Evolutionary conservation across 2,329 filamentous ascomycete genomes (phyloP).

Genomic region (Colletotrichum euphorbiae): DNA sequence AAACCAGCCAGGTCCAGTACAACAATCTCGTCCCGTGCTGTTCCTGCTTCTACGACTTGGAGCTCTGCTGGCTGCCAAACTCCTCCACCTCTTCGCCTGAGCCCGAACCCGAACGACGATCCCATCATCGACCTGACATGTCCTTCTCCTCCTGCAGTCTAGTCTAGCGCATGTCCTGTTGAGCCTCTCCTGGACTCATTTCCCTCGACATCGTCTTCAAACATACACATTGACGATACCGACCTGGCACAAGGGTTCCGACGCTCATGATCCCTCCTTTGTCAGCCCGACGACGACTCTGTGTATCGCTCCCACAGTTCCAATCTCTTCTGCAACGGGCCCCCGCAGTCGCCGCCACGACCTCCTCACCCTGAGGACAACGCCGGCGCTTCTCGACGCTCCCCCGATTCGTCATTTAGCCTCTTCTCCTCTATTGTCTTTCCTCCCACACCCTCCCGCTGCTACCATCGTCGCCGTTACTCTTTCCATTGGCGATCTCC

Average conservation of each 20-base stretch:
- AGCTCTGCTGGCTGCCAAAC: slow-evolving; percentile 12
- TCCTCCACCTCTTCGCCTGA: slow-evolving; percentile 34
- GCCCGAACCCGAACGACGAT: slow-evolving; percentile 37
- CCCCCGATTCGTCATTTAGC: slow-evolving; percentile 26
- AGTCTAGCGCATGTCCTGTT: slow-evolving; percentile 23
- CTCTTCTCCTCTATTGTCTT: slow-evolving; percentile 6
- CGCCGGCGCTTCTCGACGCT: slow-evolving; percentile 33
- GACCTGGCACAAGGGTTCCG: slow-evolving; percentile 8
- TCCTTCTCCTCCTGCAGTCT: slow-evolving; percentile 32
- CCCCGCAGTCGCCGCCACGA: slow-evolving; percentile 37
- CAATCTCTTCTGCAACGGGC: slow-evolving; percentile 39
- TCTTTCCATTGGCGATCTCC: slow-evolving; percentile 9
- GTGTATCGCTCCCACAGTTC: slow-evolving; percentile 23
- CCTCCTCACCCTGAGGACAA: slow-evolving; percentile 33
- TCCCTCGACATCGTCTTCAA: neutral
- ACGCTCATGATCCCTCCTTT: slow-evolving; percentile 26
- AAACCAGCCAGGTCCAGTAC: no score
- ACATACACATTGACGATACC: neutral
- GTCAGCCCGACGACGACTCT: slow-evolving; percentile 17
- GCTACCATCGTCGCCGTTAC: neutral
- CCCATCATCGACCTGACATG: slow-evolving; percentile 34
- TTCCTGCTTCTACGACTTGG: no score
- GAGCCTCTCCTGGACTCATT: slow-evolving; percentile 27
- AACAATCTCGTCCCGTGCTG: neutral
- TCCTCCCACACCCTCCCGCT: slow-evolving; percentile 12